Conservation (phyloP, 495 filamentous ascomycete genomes). For the Talaromyces nanjingensis region DNA sequence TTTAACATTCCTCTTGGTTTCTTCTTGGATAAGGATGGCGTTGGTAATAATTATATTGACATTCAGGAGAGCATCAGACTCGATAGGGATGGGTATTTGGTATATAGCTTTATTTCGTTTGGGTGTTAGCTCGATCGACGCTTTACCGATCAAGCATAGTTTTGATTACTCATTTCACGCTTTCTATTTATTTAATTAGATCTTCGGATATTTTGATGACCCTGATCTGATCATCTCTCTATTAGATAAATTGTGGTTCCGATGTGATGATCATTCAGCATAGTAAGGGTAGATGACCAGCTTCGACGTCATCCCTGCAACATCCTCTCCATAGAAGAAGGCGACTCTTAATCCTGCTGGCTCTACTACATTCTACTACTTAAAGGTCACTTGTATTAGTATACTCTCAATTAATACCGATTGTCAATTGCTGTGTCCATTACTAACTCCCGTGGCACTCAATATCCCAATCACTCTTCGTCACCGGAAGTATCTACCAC, state of each 20-base stretch:
- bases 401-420: neutral
- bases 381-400: neutral
- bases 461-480: neutral
- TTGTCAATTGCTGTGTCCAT: neutral
- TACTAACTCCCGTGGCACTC: neutral
- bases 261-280: neutral
- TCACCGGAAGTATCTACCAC: neutral
- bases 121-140: neutral
- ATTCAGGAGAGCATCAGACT: neutral
- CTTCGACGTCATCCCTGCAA: slow-evolving; percentile 3
- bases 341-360: neutral
- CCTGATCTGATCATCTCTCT: neutral
- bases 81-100: neutral
- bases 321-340: neutral
- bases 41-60: neutral
- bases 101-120: neutral
- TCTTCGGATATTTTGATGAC: neutral
- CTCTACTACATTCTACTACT: neutral
- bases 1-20: neutral
- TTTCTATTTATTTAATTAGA: neutral
- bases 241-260: neutral
- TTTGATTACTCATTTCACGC: neutral
- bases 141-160: neutral
- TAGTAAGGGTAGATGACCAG: neutral
- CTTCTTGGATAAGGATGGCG: neutral